Evolutionary conservation across 192 early-diverging fungal species (phyloP).

Genomic region (Dispira simplex): DNA sequence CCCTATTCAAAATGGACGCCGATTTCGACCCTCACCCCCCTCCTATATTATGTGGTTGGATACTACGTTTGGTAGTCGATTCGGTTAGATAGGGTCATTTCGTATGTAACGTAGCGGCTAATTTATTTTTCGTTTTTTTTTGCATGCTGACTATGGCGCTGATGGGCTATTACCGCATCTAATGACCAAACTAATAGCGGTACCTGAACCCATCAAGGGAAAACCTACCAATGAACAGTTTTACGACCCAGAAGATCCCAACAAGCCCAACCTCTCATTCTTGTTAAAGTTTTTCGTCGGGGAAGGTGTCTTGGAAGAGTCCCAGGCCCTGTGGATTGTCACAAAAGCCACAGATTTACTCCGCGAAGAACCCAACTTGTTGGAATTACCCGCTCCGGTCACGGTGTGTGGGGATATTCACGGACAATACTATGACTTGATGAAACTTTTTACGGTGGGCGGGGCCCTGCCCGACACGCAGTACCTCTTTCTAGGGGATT

Average conservation of each 20-base stretch:
- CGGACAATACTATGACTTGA: conserved; percentile 24
- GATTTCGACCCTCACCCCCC: no score
- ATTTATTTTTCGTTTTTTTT: no score
- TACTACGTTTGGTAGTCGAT: no score
- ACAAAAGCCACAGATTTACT: conserved; percentile 64
- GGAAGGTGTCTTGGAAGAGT: conserved; percentile 72
- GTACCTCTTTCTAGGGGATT: conserved; percentile 26
- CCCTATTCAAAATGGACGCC: no score
- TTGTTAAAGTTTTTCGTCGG: conserved; percentile 72
- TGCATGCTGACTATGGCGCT: no score
- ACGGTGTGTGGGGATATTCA: conserved; percentile 26
- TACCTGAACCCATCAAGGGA: conserved; percentile 28
- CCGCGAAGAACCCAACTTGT: conserved; percentile 54
- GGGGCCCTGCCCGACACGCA: conserved; percentile 17
- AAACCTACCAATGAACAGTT: conserved; percentile 39
- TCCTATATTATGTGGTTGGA: no score
- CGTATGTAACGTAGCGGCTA: no score
- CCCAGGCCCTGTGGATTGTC: conserved; percentile 73
- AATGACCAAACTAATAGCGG: conserved; percentile 18
- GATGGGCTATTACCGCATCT: no score
- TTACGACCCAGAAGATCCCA: conserved; percentile 41
- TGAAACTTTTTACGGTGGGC: conserved; percentile 25
- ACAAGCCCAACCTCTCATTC: conserved; percentile 59
- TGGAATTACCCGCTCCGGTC: conserved; percentile 71
- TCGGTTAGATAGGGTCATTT: no score